Percentiles rank a stretch among this genome's conserved stretches.
Conservation (phyloP, 2,329 filamentous ascomycete genomes). For the Paraphoma chrysanthemicola region DNA sequence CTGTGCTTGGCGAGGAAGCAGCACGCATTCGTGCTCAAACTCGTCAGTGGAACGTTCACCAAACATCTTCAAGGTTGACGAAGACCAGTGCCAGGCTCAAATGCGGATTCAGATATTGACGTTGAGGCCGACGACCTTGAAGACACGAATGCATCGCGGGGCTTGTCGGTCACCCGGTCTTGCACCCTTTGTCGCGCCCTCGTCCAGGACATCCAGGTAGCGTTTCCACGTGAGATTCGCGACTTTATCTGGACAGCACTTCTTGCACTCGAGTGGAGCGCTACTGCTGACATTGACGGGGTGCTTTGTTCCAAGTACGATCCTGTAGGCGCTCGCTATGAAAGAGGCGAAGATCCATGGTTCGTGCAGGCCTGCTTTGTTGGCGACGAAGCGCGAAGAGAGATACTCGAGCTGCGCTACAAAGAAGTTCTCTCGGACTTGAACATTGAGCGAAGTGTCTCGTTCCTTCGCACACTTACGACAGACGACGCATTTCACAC, state of each 20-base stretch:
- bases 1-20: too few relatives aligned
- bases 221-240: background rate
- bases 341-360: background rate
- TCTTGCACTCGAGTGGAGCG: background rate
- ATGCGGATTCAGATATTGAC: too few relatives aligned
- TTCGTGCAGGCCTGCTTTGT: background rate
- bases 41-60: too few relatives aligned
- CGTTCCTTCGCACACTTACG: background rate
- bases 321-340: background rate
- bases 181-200: background rate
- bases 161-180: background rate
- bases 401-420: background rate
- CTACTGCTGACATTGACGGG: background rate
- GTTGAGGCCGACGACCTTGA: too few relatives aligned
- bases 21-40: too few relatives aligned
- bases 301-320: background rate
- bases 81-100: too few relatives aligned
- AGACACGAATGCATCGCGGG: too few relatives aligned
- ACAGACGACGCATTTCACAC: background rate
- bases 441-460: background rate
- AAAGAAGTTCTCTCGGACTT: background rate
- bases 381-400: background rate
- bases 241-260: background rate
- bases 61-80: too few relatives aligned
- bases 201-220: background rate